These are phyloP conservation scores for Metschnikowia similis DNA, from an alignment of 805 yeast genomes.

Conservation along the genomic window DNA sequence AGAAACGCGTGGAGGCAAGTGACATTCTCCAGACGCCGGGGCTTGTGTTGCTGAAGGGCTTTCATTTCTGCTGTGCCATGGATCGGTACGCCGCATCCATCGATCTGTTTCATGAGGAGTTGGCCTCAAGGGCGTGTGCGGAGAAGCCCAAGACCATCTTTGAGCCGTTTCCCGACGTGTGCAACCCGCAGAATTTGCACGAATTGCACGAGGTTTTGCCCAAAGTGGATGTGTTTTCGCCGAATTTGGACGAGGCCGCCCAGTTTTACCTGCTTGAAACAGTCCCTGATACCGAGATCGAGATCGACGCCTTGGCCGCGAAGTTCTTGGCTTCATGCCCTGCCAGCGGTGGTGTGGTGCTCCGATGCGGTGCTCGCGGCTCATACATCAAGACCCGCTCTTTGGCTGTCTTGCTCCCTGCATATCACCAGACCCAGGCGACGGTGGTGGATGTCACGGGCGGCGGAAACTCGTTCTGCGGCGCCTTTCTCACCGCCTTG, in stretches of 20 bases:
- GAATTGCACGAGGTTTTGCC: slow-evolving; percentile 35
- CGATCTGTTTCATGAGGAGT: slow-evolving; percentile 18
- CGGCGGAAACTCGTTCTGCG: slow-evolving; percentile 44
- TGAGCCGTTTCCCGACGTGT: slow-evolving; percentile 85
- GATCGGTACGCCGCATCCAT: slow-evolving; percentile 52
- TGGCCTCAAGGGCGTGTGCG: neutral
- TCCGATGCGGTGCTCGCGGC: slow-evolving; percentile 78
- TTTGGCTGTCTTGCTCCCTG: slow-evolving; percentile 53
- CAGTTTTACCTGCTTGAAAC: slow-evolving; percentile 48
- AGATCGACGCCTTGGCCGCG: slow-evolving; percentile 31
- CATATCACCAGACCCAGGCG: slow-evolving; percentile 55
- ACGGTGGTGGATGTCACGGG: slow-evolving; percentile 42
- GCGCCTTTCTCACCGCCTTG: slow-evolving; percentile 50
- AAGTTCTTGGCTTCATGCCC: slow-evolving; percentile 30
- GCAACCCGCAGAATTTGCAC: slow-evolving; percentile 45
- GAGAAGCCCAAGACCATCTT: slow-evolving; percentile 51
- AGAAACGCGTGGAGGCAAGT: slow-evolving; percentile 50
- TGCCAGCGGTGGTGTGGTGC: slow-evolving; percentile 46
- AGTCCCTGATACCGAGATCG: slow-evolving; percentile 34
- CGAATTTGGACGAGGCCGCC: slow-evolving; percentile 83
- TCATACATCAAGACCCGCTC: slow-evolving; percentile 43
- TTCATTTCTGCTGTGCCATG: slow-evolving; percentile 76
- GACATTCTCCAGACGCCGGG: slow-evolving; percentile 46
- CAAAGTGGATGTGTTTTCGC: slow-evolving; percentile 61
- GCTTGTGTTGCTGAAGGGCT: slow-evolving; percentile 37